phyloP scores from a whole-genome alignment of 441 rosid species.

The Kokia cookei region DNA sequence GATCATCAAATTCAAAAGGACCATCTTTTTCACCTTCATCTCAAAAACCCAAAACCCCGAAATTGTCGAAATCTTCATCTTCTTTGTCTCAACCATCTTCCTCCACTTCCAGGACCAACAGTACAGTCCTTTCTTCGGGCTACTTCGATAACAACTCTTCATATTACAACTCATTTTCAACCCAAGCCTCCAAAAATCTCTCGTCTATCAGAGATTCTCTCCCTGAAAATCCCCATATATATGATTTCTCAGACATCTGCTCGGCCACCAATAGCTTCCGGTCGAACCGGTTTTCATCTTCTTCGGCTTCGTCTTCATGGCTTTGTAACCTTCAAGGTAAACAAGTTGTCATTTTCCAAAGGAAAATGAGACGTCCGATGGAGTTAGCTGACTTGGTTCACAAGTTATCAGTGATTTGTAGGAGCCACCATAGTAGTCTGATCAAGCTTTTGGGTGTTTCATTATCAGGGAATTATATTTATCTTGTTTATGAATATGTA shows the following conservation, averaged over 20 bases:
- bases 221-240: slow-evolving; percentile 36
- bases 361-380: slow-evolving; percentile 26
- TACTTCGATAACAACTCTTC: background rate
- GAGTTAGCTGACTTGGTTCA: slow-evolving; percentile 17
- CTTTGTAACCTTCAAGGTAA: slow-evolving; percentile 33
- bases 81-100: background rate
- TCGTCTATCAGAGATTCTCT: slow-evolving; percentile 26
- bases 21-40: background rate
- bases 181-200: slow-evolving; percentile 16
- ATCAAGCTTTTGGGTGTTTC: slow-evolving; percentile 39
- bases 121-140: background rate
- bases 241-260: slow-evolving; percentile 32
- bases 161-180: slow-evolving; percentile 2
- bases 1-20: background rate
- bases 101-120: slow-evolving; percentile 3
- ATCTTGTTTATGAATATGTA: slow-evolving; percentile 33
- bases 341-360: slow-evolving; percentile 30
- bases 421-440: slow-evolving; percentile 36
- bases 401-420: slow-evolving; percentile 24
- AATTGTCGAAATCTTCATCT: background rate
- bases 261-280: slow-evolving; percentile 35
- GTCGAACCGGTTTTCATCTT: slow-evolving; percentile 2
- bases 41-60: background rate
- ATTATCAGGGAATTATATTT: slow-evolving; percentile 28
- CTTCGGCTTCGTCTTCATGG: slow-evolving; percentile 34